Evolutionary conservation across 2,329 filamentous ascomycete species (phyloP).

Genomic region (Fusarium pininemorale): DNA sequence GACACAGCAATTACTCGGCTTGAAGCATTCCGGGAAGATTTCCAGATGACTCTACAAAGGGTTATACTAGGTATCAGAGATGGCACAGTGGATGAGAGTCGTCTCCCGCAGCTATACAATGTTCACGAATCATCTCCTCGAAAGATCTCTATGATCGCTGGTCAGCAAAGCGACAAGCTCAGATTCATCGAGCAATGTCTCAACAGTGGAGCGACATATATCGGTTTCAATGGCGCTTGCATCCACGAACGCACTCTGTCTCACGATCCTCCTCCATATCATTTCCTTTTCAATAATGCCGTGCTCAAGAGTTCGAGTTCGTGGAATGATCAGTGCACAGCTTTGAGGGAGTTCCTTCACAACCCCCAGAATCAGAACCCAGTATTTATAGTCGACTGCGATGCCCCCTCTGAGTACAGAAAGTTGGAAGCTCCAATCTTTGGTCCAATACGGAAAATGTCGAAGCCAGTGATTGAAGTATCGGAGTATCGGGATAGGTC

Average conservation of each 20-base stretch:
- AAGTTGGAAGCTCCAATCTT: background rate
- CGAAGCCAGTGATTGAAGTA: background rate
- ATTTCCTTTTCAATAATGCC: slow-evolving; percentile 4
- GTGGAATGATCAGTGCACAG: background rate
- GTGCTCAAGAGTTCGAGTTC: background rate
- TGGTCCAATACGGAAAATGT: background rate
- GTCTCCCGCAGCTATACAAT: background rate
- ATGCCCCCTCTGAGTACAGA: background rate
- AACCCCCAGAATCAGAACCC: background rate
- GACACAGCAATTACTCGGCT: background rate
- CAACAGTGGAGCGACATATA: slow-evolving; percentile 11
- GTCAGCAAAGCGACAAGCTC: slow-evolving; percentile 23
- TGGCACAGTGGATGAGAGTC: background rate
- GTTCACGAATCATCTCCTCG: background rate
- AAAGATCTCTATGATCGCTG: background rate
- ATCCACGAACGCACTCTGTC: background rate
- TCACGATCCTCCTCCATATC: background rate
- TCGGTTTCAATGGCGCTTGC: slow-evolving; percentile 24
- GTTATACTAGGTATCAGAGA: background rate
- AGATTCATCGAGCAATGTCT: background rate
- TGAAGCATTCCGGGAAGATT: background rate
- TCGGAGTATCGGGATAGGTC: background rate
- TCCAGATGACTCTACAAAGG: background rate
- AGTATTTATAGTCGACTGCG: slow-evolving; percentile 30
- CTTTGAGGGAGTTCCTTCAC: slow-evolving; percentile 3